These are phyloP conservation scores for Phytophthora pistaciae DNA, from an alignment of 352 stramenopile species.

Conservation along the genomic window DNA sequence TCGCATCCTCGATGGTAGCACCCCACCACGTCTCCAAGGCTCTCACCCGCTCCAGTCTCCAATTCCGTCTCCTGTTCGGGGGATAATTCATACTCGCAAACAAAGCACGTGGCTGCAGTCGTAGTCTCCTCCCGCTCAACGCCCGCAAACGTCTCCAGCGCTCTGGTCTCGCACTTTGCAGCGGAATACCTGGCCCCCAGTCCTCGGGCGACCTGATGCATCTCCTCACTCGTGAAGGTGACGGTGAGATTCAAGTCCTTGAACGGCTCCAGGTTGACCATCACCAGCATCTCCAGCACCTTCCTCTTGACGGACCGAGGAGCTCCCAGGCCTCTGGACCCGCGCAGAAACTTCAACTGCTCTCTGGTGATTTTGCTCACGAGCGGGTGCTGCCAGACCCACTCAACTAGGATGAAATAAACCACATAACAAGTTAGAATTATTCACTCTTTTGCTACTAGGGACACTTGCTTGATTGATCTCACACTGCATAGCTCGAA, in stretches of 20 bases:
- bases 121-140: background rate
- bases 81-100: slow-evolving; percentile 50
- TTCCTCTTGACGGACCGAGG: slow-evolving; percentile 76
- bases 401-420: slow-evolving; percentile 62
- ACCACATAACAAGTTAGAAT: background rate
- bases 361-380: slow-evolving; percentile 61
- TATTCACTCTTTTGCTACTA: background rate
- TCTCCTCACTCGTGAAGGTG: slow-evolving; percentile 59
- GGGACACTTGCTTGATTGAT: background rate
- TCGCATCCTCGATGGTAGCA: slow-evolving; percentile 60
- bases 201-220: slow-evolving; percentile 44
- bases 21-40: slow-evolving; percentile 11
- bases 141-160: slow-evolving; percentile 28
- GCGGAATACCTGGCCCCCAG: slow-evolving; percentile 43
- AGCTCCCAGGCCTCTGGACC: slow-evolving; percentile 49
- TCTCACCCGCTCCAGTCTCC: slow-evolving; percentile 1
- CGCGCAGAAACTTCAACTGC: slow-evolving; percentile 41
- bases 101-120: slow-evolving; percentile 37
- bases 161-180: slow-evolving; percentile 45
- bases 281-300: slow-evolving; percentile 71
- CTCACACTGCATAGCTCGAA: slow-evolving; percentile 79
- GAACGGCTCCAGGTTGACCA: slow-evolving; percentile 70
- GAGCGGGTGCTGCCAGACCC: slow-evolving; percentile 79
- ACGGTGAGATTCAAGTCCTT: slow-evolving; percentile 53
- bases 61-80: slow-evolving; percentile 1